These are phyloP conservation scores for Glutinoglossum americanum DNA, from an alignment of 495 filamentous ascomycete genomes.

Conservation along the genomic window DNA sequence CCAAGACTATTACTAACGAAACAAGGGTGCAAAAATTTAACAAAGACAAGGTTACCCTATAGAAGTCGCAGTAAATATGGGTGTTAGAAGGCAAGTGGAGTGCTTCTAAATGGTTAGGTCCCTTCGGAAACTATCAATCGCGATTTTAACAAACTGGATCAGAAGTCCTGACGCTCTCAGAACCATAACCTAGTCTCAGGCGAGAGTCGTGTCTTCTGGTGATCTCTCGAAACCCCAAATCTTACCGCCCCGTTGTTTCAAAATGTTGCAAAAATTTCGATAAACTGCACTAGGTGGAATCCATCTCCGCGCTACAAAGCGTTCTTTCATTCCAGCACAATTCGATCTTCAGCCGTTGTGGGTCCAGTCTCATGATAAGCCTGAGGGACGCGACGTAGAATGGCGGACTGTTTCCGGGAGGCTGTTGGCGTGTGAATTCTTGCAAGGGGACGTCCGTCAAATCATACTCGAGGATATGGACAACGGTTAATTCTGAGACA, in stretches of 20 bases:
- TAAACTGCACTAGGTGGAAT: not conserved
- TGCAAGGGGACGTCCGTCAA: not conserved
- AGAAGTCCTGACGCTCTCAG: no score
- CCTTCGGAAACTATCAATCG: no score
- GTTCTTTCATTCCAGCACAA: not conserved
- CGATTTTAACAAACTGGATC: no score
- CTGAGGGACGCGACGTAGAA: not conserved
- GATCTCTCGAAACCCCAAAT: no score
- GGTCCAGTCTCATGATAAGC: not conserved
- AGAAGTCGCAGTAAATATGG: not conserved
- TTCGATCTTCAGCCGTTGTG: not conserved
- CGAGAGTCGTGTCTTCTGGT: no score
- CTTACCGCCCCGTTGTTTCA: no score
- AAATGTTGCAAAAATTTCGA: not conserved
- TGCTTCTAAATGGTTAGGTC: no score
- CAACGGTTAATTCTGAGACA: not conserved
- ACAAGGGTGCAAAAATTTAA: no score
- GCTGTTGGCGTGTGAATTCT: not conserved
- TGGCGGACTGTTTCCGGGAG: not conserved
- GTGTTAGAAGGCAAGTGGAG: not conserved
- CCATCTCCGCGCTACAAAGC: not conserved
- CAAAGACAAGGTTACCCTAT: not conserved
- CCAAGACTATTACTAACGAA: no score
- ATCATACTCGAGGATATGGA: not conserved
- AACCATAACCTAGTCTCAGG: no score